Percentiles rank a stretch among this genome's conserved stretches.
Conservation (phyloP, 1,284 basidiomycete species). For the Marasmius sp. region DNA sequence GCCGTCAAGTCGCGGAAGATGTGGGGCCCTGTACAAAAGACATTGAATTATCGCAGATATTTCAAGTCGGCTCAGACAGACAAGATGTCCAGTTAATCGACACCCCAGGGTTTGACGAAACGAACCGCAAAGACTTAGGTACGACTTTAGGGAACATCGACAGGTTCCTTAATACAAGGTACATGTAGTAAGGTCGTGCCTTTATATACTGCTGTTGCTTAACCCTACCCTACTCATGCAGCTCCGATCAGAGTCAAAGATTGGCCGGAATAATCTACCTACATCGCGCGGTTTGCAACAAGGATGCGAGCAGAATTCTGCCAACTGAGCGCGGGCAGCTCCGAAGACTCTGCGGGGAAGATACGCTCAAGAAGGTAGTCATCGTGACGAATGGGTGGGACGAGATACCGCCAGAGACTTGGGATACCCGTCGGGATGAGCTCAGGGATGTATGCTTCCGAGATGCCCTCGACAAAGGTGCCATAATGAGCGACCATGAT, state of each 20-base stretch:
- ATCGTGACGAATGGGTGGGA: constrained; percentile 56
- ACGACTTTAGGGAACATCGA: no score
- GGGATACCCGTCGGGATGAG: constrained; percentile 40
- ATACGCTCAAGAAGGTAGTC: constrained; percentile 46
- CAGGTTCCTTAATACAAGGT: no score
- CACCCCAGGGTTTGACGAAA: no score
- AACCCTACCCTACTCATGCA: constrained; percentile 20
- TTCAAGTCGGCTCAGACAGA: no score
- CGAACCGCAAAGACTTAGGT: no score
- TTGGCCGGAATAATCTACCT: constrained; percentile 54
- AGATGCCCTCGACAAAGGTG: constrained; percentile 43
- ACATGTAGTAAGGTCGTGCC: no score
- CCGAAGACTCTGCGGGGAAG: constrained; percentile 50
- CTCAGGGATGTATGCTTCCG: constrained; percentile 46
- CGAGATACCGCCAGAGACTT: constrained; percentile 33
- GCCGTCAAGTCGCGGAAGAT: no score
- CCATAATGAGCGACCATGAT: constrained; percentile 36
- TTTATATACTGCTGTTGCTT: no score
- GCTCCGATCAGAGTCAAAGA: constrained; percentile 39
- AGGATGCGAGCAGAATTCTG: constrained; percentile 49
- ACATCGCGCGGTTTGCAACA: constrained; percentile 54
- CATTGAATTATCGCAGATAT: no score
- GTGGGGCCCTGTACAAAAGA: no score
- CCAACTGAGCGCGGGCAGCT: constrained; percentile 51
- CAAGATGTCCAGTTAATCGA: no score